phyloP scores from a whole-genome alignment of 2,329 filamentous ascomycete species.

The Pseudopyrenochaeta lycopersici region DNA sequence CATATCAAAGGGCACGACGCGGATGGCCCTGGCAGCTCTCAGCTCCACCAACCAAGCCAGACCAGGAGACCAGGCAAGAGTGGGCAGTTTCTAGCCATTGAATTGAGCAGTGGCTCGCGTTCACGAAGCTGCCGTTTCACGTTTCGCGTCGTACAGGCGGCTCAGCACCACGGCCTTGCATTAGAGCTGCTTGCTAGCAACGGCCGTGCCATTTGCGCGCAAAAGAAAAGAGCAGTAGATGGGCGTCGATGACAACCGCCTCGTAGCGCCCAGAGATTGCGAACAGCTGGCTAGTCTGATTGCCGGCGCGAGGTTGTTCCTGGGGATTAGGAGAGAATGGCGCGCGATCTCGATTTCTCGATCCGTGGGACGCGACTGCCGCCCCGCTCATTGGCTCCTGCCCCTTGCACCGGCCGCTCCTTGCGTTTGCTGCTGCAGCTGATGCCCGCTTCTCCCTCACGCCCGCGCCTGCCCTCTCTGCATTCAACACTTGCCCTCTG shows the following conservation, averaged over 20 bases:
- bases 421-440: slow-evolving; percentile 27
- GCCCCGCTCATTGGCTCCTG: slow-evolving; percentile 28
- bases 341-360: slow-evolving; percentile 15
- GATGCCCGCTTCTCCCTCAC: background rate
- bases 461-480: background rate
- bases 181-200: background rate
- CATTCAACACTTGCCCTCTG: background rate
- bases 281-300: slow-evolving; percentile 33
- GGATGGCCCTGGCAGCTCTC: slow-evolving; percentile 20
- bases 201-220: slow-evolving; percentile 7
- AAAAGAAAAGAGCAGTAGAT: slow-evolving; percentile 16
- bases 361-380: slow-evolving; percentile 27
- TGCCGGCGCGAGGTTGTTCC: slow-evolving; percentile 28
- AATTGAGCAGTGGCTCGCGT: slow-evolving; percentile 11
- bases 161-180: background rate
- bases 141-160: slow-evolving; percentile 20
- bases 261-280: slow-evolving; percentile 17
- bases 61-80: background rate
- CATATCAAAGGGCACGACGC: slow-evolving; percentile 19
- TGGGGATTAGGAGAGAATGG: slow-evolving; percentile 21
- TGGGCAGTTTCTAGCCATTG: slow-evolving; percentile 12
- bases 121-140: slow-evolving; percentile 19
- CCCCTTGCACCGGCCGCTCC: slow-evolving; percentile 36
- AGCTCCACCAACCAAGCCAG: slow-evolving; percentile 28
- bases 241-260: slow-evolving; percentile 24